These are phyloP conservation scores for Penicillium brevicompactum DNA, from an alignment of 2,329 filamentous ascomycete species.

Conservation along the genomic window DNA sequence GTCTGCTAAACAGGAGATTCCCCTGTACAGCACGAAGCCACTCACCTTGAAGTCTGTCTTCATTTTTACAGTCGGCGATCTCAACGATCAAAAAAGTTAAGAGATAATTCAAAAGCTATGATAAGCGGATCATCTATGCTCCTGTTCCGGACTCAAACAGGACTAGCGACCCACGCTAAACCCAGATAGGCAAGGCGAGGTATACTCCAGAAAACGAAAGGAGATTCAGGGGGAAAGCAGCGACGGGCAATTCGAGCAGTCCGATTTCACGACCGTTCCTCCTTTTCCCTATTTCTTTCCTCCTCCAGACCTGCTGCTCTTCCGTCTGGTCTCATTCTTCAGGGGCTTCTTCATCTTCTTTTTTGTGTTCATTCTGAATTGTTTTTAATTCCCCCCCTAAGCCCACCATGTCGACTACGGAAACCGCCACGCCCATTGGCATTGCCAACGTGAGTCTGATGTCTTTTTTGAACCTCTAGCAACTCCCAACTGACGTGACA, in stretches of 20 bases:
- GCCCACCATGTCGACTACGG: slow-evolving; percentile 57
- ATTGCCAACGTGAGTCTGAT: slow-evolving; percentile 67
- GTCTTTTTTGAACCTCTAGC: background rate
- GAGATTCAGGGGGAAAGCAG: slow-evolving; percentile 32
- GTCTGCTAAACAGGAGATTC: background rate
- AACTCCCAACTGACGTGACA: slow-evolving; percentile 14
- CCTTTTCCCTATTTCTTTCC: slow-evolving; percentile 21
- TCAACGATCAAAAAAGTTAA: slow-evolving; percentile 26
- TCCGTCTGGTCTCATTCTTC: slow-evolving; percentile 13
- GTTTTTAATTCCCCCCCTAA: slow-evolving; percentile 22
- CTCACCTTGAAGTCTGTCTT: slow-evolving; percentile 97
- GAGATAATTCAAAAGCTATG: slow-evolving; percentile 18
- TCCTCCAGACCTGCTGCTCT: slow-evolving; percentile 15
- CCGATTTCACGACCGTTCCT: slow-evolving; percentile 10
- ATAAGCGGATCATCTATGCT: slow-evolving; percentile 28
- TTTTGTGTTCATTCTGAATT: slow-evolving; percentile 22
- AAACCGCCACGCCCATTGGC: slow-evolving; percentile 68
- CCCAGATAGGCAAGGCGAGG: slow-evolving; percentile 29
- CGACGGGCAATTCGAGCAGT: slow-evolving; percentile 19
- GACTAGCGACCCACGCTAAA: slow-evolving; percentile 16
- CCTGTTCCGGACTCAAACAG: slow-evolving; percentile 15
- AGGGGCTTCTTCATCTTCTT: slow-evolving; percentile 18
- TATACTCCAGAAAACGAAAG: slow-evolving; percentile 33
- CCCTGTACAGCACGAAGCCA: background rate
- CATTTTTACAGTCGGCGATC: slow-evolving; percentile 58